A percentile compares a stretch with the other conserved stretches of the same genome.
phyloP scores from a whole-genome alignment of 2,329 filamentous ascomycete species.

The Lecanicillium sp. region DNA sequence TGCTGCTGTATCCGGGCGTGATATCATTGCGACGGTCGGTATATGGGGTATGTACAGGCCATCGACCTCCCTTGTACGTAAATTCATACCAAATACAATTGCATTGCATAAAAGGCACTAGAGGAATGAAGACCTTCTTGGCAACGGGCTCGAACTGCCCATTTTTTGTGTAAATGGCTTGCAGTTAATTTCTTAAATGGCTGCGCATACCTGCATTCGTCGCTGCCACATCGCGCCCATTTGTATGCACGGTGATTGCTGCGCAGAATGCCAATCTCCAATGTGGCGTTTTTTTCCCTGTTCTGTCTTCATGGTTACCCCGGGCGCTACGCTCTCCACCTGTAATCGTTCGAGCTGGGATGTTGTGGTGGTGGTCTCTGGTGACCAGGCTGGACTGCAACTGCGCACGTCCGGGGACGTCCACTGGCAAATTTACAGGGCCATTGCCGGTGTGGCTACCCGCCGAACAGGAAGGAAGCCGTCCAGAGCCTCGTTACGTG shows the following conservation, averaged over 20 bases:
- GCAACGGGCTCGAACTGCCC: background rate
- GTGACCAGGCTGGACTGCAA: background rate
- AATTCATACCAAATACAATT: too few species aligned
- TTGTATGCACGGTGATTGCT: background rate
- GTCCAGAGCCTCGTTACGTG: background rate
- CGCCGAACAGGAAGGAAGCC: too few species aligned
- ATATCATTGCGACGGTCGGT: too few species aligned
- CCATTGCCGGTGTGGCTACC: too few species aligned
- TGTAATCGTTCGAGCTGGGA: background rate
- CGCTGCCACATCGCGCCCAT: background rate
- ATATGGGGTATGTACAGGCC: too few species aligned
- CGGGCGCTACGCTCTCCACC: slow-evolving; percentile 4
- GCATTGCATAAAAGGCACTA: too few species aligned
- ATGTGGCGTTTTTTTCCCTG: background rate
- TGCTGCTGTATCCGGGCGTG: too few species aligned
- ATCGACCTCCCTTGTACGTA: too few species aligned
- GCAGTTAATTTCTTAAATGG: slow-evolving; percentile 5
- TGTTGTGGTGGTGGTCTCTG: background rate
- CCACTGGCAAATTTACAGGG: too few species aligned
- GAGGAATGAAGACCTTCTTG: too few species aligned
- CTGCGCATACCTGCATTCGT: background rate
- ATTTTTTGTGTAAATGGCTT: slow-evolving; percentile 9
- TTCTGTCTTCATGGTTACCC: background rate
- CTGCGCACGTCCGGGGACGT: too few species aligned
- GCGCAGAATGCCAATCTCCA: background rate